A percentile compares a stretch with the other conserved stretches of the same genome.
Evolutionary conservation across 768 basidiomycete genomes (phyloP).

Genomic region (Piloderma croceum): DNA sequence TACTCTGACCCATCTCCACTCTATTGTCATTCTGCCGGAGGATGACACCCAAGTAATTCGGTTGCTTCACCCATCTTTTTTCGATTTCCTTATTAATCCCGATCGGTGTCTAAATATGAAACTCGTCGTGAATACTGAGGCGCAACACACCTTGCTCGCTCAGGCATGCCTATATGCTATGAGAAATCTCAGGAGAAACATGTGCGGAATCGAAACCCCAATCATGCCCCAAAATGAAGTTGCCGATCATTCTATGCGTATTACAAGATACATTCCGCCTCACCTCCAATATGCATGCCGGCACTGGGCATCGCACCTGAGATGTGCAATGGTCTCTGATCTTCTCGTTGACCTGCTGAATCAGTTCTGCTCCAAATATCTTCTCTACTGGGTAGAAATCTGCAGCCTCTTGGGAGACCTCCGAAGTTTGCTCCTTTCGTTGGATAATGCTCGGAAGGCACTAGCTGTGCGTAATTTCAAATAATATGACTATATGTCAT

Average conservation of each 20-base stretch:
- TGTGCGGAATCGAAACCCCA: too few species aligned
- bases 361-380: slow-evolving; percentile 10
- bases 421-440: slow-evolving; percentile 8
- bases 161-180: too few species aligned
- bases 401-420: too few species aligned
- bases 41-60: slow-evolving; percentile 3
- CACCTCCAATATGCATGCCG: slow-evolving; percentile 17
- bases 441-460: background rate
- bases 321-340: too few species aligned
- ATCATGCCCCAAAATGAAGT: too few species aligned
- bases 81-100: slow-evolving; percentile 8
- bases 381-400: slow-evolving; percentile 20
- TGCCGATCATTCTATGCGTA: slow-evolving; percentile 11
- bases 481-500: too few species aligned
- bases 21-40: slow-evolving; percentile 10
- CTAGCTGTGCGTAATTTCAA: too few species aligned
- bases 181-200: too few species aligned
- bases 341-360: slow-evolving; percentile 4
- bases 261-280: slow-evolving; percentile 7
- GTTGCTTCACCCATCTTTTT: too few species aligned
- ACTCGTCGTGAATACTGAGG: slow-evolving; percentile 5
- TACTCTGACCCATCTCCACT: slow-evolving; percentile 11
- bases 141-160: too few species aligned
- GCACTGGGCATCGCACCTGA: slow-evolving; percentile 16
- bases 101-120: slow-evolving; percentile 8